Base-by-base conservation (phyloP, 129 eudicot species). In the Artemisia tridentata region DNA sequence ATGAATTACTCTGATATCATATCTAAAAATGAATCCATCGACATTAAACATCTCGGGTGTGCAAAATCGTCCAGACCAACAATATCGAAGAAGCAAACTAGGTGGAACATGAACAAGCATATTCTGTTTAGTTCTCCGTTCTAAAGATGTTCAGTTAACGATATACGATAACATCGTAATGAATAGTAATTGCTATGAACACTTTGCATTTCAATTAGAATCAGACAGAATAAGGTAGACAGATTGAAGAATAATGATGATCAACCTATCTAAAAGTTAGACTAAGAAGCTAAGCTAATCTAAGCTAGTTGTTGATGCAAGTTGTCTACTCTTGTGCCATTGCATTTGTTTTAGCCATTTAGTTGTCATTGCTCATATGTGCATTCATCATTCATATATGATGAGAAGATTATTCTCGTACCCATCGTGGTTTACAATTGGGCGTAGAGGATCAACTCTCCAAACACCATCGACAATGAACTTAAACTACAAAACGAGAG, bases 381-480 rank as follows among this genome's bases (percentile, higher is more conserved):
- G 4, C 15, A 41, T 63, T 51, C 15, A n/a, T 47, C 68, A 72
- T 47, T 72, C 69, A 61, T 50, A 17, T 59, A 89, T 60, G 11
- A 81, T 83, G 34, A 90, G 82, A 80, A 91, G 79, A 65, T 91
- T 88, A 56, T 91, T 88, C 66, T 88, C 86, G 47, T 79, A 76
- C 49, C 92, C 90, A 21, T 81, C 63, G 65, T 82, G 75, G 69
- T 58, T 59, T 12, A 78, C 86, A n/a, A 74, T 82, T 25, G 92
- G 97, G 5, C 92, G 92, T 50, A 91, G 74, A 25, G 88, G 92
- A 76, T 91, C 96, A 10, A 82, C 72, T 68, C 59, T 84, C 97
- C 97, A 91, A 59, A 58, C 72, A 62, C 97, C 97, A 81, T 91
- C 97, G 17, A 91, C 95, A 15, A 88, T 77, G 63, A 91, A 91